Evolutionary conservation across 768 basidiomycete species (phyloP).

Genomic region (Suillus discolor): DNA sequence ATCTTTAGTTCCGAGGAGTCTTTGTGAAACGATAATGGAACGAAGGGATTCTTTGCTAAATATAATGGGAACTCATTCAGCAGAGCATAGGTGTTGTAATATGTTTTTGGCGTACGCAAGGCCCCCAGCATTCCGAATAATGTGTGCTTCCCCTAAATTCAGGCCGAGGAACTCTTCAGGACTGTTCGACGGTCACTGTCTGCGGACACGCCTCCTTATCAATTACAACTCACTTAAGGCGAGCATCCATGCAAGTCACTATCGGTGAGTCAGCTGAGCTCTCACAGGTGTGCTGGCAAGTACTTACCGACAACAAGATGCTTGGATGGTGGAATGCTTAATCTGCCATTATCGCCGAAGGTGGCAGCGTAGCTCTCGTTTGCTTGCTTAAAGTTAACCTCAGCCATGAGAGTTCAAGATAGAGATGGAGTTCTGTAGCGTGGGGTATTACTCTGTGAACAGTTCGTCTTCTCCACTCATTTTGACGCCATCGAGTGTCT

Average conservation of each 20-base stretch:
- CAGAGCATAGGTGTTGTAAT: neutral
- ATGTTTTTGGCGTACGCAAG: conserved; percentile 46
- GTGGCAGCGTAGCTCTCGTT: conserved; percentile 49
- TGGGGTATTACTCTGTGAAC: neutral
- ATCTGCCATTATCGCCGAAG: conserved; percentile 45
- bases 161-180: conserved; percentile 62
- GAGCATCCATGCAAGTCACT: conserved; percentile 79
- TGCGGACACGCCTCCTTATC: neutral
- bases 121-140: conserved; percentile 77
- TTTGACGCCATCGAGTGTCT: conserved; percentile 6
- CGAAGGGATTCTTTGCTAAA: conserved; percentile 64
- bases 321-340: conserved; percentile 43
- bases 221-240: conserved; percentile 54
- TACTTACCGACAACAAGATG: conserved; percentile 40
- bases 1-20: conserved; percentile 69
- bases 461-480: neutral
- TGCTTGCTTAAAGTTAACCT: conserved; percentile 36
- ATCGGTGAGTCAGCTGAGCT: neutral
- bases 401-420: conserved; percentile 14
- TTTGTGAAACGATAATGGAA: conserved; percentile 71
- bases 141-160: conserved; percentile 67
- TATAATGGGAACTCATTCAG: neutral
- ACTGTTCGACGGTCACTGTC: conserved; percentile 32
- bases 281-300: neutral
- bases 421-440: neutral